These are phyloP conservation scores for Pyrenophora tritici-repentis DNA, from an alignment of 2,329 filamentous ascomycete genomes.

Conservation along the genomic window DNA sequence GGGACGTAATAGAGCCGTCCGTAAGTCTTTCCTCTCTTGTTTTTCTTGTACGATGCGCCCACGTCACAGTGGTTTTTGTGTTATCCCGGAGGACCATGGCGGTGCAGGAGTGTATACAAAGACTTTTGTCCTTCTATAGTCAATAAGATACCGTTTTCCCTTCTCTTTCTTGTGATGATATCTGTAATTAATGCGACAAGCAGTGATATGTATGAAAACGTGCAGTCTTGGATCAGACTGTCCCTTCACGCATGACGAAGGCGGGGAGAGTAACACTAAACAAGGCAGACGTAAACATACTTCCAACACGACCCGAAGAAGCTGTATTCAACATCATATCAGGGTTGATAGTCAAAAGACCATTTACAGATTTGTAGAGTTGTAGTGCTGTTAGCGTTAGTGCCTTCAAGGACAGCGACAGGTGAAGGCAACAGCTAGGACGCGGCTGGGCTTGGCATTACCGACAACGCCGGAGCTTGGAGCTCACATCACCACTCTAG, in stretches of 20 bases:
- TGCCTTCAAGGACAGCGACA: background rate
- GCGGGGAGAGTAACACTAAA: too few species aligned
- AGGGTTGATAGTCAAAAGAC: background rate
- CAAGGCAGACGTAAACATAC: too few species aligned
- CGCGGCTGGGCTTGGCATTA: conserved; percentile 18
- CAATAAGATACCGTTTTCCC: background rate
- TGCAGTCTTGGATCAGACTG: background rate
- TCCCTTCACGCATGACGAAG: background rate
- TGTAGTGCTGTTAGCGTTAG: background rate
- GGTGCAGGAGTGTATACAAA: background rate
- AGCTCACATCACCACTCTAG: conserved; percentile 27
- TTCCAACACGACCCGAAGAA: too few species aligned
- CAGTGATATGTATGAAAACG: background rate
- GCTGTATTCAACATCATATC: too few species aligned
- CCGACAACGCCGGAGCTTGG: conserved; percentile 17
- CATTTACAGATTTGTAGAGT: background rate
- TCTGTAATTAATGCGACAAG: background rate
- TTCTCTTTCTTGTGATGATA: background rate
- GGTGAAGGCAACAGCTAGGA: conserved; percentile 17
- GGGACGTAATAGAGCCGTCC: background rate
- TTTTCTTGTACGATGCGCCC: conserved; percentile 1
- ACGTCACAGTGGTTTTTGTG: background rate
- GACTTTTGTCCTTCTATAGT: background rate
- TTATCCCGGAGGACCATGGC: background rate
- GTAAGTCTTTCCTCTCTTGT: background rate